These are phyloP conservation scores for Ceratocystiopsis minuta DNA, from an alignment of 2,329 filamentous ascomycete genomes.

Conservation along the genomic window DNA sequence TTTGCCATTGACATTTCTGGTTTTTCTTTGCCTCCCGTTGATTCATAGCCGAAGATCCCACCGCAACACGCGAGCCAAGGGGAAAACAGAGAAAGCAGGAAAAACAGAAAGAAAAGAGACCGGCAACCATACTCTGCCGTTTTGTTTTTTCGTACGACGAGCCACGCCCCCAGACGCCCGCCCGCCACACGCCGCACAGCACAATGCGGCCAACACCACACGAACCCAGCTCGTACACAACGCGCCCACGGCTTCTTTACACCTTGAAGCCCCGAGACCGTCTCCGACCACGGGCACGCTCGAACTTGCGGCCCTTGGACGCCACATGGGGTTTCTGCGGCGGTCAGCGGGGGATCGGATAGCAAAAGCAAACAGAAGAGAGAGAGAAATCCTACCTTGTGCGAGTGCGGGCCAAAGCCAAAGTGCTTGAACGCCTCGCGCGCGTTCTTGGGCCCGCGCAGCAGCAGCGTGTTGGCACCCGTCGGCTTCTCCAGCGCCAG, in stretches of 20 bases:
- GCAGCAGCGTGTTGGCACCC: conserved; percentile 88
- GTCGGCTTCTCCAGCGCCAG: conserved; percentile 89
- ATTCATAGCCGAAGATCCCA: too few species aligned
- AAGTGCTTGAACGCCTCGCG: conserved; percentile 99
- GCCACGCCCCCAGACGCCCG: too few species aligned
- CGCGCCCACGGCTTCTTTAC: conserved; percentile 37
- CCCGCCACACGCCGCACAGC: neutral
- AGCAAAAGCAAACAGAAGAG: neutral
- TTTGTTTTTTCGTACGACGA: too few species aligned
- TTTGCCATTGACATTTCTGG: neutral
- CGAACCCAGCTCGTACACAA: neutral
- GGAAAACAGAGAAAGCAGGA: neutral
- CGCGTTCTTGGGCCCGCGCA: conserved; percentile 95
- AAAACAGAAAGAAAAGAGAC: neutral
- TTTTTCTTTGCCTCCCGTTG: too few species aligned
- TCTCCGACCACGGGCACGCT: conserved; percentile 96
- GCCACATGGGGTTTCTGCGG: conserved; percentile 80
- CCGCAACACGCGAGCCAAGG: too few species aligned
- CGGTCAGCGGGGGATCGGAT: conserved; percentile 15
- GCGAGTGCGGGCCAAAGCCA: conserved; percentile 89
- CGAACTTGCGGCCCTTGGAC: conserved; percentile 99
- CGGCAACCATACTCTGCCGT: too few species aligned
- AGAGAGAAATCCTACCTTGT: conserved; percentile 54
- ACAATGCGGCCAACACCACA: conserved; percentile 1
- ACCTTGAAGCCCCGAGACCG: conserved; percentile 99